Evolutionary conservation across 352 stramenopile species (phyloP).

Genomic region (Phytophthora palmivora): DNA sequence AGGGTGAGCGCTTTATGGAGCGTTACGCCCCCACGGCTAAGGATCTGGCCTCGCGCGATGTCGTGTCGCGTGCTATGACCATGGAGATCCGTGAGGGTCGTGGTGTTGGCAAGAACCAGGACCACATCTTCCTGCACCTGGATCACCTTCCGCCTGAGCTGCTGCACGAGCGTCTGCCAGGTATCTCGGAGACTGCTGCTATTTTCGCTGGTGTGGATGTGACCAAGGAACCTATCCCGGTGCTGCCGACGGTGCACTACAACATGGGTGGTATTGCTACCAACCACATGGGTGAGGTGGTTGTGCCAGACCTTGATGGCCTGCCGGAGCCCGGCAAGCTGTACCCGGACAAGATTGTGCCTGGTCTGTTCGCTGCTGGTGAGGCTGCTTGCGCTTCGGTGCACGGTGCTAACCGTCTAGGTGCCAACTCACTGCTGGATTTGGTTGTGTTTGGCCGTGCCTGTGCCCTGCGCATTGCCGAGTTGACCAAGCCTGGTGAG

Average conservation of each 20-base stretch:
- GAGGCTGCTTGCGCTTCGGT: slow-evolving; percentile 96
- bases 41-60: slow-evolving; percentile 96
- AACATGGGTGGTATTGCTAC: slow-evolving; percentile 99
- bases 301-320: slow-evolving; percentile 63
- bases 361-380: slow-evolving; percentile 95
- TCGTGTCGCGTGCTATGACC: slow-evolving; percentile 96
- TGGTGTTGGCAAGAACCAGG: slow-evolving; percentile 90
- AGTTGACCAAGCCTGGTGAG: slow-evolving; percentile 93
- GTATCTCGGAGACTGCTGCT: slow-evolving; percentile 96
- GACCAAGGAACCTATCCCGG: slow-evolving; percentile 97
- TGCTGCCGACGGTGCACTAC: slow-evolving; percentile 98
- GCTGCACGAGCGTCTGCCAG: slow-evolving; percentile 93
- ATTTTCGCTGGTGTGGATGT: slow-evolving; percentile 99
- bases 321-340: slow-evolving; percentile 79
- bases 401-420: slow-evolving; percentile 95
- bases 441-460: slow-evolving; percentile 98
- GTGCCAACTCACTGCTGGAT: slow-evolving; percentile 96
- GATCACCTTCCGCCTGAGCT: slow-evolving; percentile 96
- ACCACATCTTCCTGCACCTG: slow-evolving; percentile 98
- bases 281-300: slow-evolving; percentile 95
- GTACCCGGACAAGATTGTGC: slow-evolving; percentile 92
- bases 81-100: slow-evolving; percentile 98
- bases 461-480: slow-evolving; percentile 93
- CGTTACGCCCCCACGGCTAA: slow-evolving; percentile 96
- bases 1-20: slow-evolving; percentile 97